Evolutionary conservation across 257 asterid genomes (phyloP), one percentile per base, ranked within the genome.

Genomic region (Fraxinus quadrangulata): DNA sequence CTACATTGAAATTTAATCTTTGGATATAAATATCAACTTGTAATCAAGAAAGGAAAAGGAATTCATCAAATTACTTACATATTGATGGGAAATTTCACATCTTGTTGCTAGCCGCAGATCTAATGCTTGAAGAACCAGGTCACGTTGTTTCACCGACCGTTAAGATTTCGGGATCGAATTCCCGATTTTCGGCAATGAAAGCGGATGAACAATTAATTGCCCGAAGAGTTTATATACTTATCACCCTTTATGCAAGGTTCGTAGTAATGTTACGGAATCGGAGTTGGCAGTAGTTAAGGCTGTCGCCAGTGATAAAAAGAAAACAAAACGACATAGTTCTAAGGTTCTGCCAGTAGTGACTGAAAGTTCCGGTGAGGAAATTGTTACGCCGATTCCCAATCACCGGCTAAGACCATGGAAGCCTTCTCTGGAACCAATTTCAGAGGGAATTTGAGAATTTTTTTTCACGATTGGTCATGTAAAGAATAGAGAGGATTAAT

Each of bases 111-210:
- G 89, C 91, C 0, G 86, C 86, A 6, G 87, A 87, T 67, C 75
- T 87, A 0, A 84, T 83, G 90, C 78, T 84, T 14, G 87, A 87
- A 21, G 84, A 84, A 11, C 85, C 88, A 19, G 86, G 86, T 16
- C 68, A 76, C 71, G 54, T 84, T 0, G 74, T 87, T 28, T 73
- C 88, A 17, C 83, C 81, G 59, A 40, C 31, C 30, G 67, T 23
- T 33, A 10, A 12, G 74, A 70, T 4, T 19, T 84, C 39, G 73
- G 73, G 30, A 45, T 47, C 3, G 75, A 47, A 71, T 67, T 45
- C 33, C 23, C 80, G 88, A 10, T 69, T 85, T 28, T 74, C 84
- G 33, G 88, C 88, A 5, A 17, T 87, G 84, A 85, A 81, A 77
- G 87, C 87, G 51, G 91, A 87, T 54, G 87, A 87, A 3, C 17